Conservation (phyloP, 1,139 yeast species). For the Wickerhamomyces sp. region DNA sequence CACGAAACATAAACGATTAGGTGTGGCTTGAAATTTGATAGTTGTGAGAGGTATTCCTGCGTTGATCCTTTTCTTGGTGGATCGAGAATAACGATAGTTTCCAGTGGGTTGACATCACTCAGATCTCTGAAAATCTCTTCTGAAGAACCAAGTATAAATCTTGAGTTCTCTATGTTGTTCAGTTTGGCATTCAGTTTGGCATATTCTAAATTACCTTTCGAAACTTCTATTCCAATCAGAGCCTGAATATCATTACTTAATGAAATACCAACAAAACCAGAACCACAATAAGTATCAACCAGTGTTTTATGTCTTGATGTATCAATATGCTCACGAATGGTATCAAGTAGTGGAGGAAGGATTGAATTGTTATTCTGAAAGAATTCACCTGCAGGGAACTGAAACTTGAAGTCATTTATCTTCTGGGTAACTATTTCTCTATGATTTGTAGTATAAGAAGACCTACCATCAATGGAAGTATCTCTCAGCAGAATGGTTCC, state of each 20-base stretch:
- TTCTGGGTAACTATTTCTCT: conserved; percentile 64
- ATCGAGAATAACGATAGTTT: conserved; percentile 78
- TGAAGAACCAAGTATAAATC: conserved; percentile 74
- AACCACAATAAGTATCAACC: conserved; percentile 88
- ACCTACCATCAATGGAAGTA: conserved; percentile 35
- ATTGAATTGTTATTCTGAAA: conserved; percentile 85
- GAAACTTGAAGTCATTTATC: conserved; percentile 51
- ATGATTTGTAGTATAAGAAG: conserved; percentile 43
- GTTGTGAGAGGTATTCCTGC: conserved; percentile 64
- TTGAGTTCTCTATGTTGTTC: conserved; percentile 59
- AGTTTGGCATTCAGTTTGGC: conserved; percentile 65
- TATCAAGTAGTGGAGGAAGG: conserved; percentile 59
- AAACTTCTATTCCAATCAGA: conserved; percentile 80
- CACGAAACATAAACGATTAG: conserved; percentile 77
- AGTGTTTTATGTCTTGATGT: conserved; percentile 46
- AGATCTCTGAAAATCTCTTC: conserved; percentile 61
- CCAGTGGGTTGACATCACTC: conserved; percentile 33
- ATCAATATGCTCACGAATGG: conserved; percentile 53
- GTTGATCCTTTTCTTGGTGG: conserved; percentile 92
- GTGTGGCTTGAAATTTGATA: conserved; percentile 64
- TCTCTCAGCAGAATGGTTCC: conserved; percentile 76
- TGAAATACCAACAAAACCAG: conserved; percentile 76
- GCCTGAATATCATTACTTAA: conserved; percentile 59
- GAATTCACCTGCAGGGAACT: conserved; percentile 78
- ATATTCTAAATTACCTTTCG: conserved; percentile 72